phyloP scores from a whole-genome alignment of 176 grass and related monocot species.

The Eleusine coracana region DNA sequence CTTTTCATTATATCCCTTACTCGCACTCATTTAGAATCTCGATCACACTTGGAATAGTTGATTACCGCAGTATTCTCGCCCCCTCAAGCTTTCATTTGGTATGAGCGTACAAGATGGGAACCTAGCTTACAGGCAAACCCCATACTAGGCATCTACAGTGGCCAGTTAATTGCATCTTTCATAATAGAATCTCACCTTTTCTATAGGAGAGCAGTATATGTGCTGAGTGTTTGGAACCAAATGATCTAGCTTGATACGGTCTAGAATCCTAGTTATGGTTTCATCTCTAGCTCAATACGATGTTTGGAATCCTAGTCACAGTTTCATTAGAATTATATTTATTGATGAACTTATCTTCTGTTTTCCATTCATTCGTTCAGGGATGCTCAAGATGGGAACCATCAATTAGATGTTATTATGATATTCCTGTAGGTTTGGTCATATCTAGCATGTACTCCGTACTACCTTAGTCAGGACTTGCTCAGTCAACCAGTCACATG shows the following conservation, averaged over 20 bases:
- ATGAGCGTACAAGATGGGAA: neutral
- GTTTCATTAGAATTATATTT: neutral
- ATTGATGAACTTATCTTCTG: neutral
- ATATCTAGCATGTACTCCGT: neutral
- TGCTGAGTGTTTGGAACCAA: neutral
- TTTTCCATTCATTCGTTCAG: neutral
- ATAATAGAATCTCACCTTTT: neutral
- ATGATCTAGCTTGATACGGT: neutral
- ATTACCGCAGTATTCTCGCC: neutral
- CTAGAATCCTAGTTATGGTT: neutral
- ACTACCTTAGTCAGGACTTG: neutral
- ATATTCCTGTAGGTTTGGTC: neutral
- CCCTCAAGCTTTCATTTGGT: neutral
- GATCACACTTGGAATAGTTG: conserved; percentile 10
- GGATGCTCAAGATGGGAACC: neutral
- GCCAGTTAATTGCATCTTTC: neutral
- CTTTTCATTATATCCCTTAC: neutral
- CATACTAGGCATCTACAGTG: neutral
- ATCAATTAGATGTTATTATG: neutral
- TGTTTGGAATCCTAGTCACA: neutral
- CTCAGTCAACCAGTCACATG: neutral
- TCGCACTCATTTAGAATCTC: neutral
- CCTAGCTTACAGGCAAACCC: neutral
- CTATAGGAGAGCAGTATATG: neutral
- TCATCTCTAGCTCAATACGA: neutral